These are phyloP conservation scores for Aphanomyces euteiches DNA, from an alignment of 352 stramenopile genomes.

Conservation along the genomic window DNA sequence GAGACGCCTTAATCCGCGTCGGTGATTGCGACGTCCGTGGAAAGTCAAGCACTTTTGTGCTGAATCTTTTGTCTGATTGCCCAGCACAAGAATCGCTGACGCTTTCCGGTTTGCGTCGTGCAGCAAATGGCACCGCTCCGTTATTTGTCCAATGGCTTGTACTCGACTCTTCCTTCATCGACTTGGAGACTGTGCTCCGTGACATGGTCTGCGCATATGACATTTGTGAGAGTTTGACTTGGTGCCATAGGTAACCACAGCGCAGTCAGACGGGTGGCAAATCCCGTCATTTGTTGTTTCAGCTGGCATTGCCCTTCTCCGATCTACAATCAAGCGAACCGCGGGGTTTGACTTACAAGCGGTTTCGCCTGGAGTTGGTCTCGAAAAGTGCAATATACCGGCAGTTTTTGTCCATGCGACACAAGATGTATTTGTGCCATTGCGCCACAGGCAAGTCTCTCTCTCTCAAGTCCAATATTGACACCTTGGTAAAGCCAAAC, in stretches of 20 bases:
- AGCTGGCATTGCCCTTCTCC: constrained; percentile 13
- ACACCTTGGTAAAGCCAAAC: not conserved
- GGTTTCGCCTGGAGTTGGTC: not conserved
- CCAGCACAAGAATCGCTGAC: not conserved
- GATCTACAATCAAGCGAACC: constrained; percentile 6
- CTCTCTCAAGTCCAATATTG: too few species aligned
- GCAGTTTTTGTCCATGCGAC: constrained; percentile 22
- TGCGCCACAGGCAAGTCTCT: constrained; percentile 13
- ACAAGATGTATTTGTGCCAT: constrained; percentile 20
- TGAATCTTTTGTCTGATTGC: not conserved
- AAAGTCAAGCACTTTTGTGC: not conserved
- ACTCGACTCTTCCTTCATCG: constrained; percentile 20
- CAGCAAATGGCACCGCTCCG: not conserved
- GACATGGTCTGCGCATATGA: constrained; percentile 16
- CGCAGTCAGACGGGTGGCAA: constrained; percentile 8
- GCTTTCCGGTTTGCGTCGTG: not conserved
- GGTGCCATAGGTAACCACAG: constrained; percentile 5
- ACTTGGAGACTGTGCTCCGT: constrained; percentile 15
- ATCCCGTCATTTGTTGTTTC: constrained; percentile 20
- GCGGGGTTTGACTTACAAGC: constrained; percentile 20
- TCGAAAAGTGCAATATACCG: not conserved
- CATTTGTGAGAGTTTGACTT: not conserved
- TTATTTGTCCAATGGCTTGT: constrained; percentile 24
- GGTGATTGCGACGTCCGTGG: not conserved
- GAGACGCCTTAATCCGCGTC: not conserved